These are phyloP conservation scores for Limnanthes douglasii DNA, from an alignment of 345 rosid genomes.

Conservation along the genomic window DNA sequence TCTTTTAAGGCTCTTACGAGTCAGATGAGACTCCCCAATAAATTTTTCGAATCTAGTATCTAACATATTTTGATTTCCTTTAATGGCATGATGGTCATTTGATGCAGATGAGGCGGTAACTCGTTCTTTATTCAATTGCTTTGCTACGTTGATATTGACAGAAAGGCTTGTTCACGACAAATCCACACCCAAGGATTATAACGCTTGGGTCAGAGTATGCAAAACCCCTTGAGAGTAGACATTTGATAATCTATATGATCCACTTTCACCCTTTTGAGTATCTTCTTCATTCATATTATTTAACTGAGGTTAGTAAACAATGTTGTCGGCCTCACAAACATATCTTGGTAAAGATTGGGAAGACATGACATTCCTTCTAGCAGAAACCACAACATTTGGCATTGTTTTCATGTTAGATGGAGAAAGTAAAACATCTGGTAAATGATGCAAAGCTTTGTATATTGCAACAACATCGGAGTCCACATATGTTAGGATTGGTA, in stretches of 20 bases:
- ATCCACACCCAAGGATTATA: conserved; percentile 59
- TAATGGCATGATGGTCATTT: no score
- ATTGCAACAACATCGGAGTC: conserved; percentile 20
- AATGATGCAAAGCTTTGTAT: conserved; percentile 18
- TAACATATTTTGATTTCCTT: no score
- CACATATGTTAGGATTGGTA: conserved; percentile 23
- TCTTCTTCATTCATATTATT: conserved; percentile 18
- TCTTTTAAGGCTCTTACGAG: no score
- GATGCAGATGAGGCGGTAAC: no score
- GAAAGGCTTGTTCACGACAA: conserved; percentile 43
- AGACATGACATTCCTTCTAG: conserved; percentile 19
- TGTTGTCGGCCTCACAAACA: conserved; percentile 26
- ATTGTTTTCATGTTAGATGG: conserved; percentile 20
- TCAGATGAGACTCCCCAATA: no score
- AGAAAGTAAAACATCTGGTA: conserved; percentile 12
- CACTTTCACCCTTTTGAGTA: conserved; percentile 15
- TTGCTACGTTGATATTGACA: conserved; percentile 65
- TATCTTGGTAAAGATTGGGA: conserved; percentile 23
- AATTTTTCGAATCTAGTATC: no score
- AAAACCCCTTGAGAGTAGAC: conserved; percentile 54
- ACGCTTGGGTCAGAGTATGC: conserved; percentile 33
- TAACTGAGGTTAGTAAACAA: conserved; percentile 22
- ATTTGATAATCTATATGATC: conserved; percentile 26
- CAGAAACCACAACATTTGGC: conserved; percentile 14
- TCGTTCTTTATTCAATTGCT: no score